Evolutionary conservation across 805 yeast species (phyloP).

Genomic region (Ogataea nitratoaversa): DNA sequence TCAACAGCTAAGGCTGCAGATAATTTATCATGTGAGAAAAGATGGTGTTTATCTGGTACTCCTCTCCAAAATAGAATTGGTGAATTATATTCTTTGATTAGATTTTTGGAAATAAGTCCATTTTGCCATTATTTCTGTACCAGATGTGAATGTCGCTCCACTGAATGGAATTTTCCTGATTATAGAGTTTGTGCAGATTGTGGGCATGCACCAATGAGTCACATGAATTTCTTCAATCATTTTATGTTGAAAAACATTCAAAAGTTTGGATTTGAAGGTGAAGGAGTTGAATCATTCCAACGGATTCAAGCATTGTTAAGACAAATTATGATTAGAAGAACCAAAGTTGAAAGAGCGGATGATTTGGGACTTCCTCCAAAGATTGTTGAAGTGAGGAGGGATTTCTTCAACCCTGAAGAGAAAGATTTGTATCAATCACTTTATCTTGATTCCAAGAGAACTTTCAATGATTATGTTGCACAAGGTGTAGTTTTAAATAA

Average conservation of each 20-base stretch:
- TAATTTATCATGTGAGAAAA: constrained; percentile 59
- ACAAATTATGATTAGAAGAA: constrained; percentile 87
- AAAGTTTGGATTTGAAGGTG: constrained; percentile 75
- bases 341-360: constrained; percentile 94
- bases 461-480: constrained; percentile 88
- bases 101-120: constrained; percentile 81
- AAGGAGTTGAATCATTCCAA: constrained; percentile 72
- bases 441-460: constrained; percentile 80
- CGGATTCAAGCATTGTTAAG: constrained; percentile 70
- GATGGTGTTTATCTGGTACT: constrained; percentile 95
- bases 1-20: constrained; percentile 94
- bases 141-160: constrained; percentile 80
- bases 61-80: constrained; percentile 96
- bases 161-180: constrained; percentile 81
- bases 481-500: constrained; percentile 95
- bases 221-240: constrained; percentile 92
- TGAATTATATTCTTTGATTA: constrained; percentile 86
- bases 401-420: constrained; percentile 89
- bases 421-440: constrained; percentile 86
- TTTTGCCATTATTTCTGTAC: constrained; percentile 89
- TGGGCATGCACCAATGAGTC: constrained; percentile 92
- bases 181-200: constrained; percentile 82
- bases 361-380: constrained; percentile 97
- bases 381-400: constrained; percentile 82
- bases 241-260: constrained; percentile 93